Base-by-base conservation (phyloP, 2,329 filamentous ascomycete species). In the Neofusicoccum laricinum region DNA sequence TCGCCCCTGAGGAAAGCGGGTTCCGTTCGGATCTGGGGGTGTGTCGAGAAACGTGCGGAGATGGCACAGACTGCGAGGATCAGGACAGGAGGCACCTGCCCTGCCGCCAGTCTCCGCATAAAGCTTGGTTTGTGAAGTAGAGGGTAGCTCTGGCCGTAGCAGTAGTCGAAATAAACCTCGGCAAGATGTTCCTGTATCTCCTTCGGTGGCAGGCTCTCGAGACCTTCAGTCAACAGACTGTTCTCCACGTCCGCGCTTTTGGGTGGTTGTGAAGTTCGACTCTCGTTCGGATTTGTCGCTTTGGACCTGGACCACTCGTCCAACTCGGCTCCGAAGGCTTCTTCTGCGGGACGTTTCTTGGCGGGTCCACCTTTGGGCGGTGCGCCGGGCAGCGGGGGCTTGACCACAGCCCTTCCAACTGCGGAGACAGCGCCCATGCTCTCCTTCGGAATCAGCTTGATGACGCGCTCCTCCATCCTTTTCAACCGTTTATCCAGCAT, bases 401-500 rank as follows among this genome's bases (percentile, higher is more conserved):
- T 96, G 38, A 98, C 91, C 6, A 92, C 85, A 11, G 93, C 93
- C 65, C 95, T 85, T 4, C 89, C 89, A 41, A 96, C 89, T 7
- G 84, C 82, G 8, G 85, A 81, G 65, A 89, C 83, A 30, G 86
- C 81, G 46, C 90, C 88, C 67, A 91, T 85, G 68, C 96, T 93
- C 46, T 92, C 86, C 73, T 94, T 96, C 0, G 95, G 94, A 32
- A 98, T 90, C 65, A 94, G 90, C 76, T 97, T 97, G 79, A 98
- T 96, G 67, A 98, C 95, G 64, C 94, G 89, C 72, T 98, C 94
- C 77, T 99, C 95, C 95, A 98, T 98, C 64, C 94, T 85, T 81
- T 96, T 97, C 69, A 98, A 78, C 61, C 95, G 86, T 79, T 97
- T 97, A 79, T 98, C 95, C 71, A 98, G 81, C 93, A 98, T 98